Evolutionary conservation across 148 eudicot genomes (phyloP), one percentile per base, ranked within the genome.

Genomic region (Suaeda aralocaspica): DNA sequence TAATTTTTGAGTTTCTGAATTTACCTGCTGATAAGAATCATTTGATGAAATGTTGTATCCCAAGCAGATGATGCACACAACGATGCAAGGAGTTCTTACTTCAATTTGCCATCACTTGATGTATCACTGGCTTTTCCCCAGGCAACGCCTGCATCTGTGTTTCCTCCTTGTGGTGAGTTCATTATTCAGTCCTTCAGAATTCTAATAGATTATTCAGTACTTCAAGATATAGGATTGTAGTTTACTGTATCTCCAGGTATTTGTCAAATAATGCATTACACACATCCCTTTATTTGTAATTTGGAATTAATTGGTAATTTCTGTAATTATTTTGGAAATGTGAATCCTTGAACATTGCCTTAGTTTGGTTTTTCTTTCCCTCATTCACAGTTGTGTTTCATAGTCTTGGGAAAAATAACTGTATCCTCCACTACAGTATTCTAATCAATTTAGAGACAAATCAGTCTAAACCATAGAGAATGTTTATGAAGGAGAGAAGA

Each of bases 111-210:
- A 63, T 77, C 97, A 10, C 82, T 92, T 70, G 96, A 89, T 77
- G 73, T 92, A 28, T 87, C 92, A 16, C 41, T 68, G 58, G 95
- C 97, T 31, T 92, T 92, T 74, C 97, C 97, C 14, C 97, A 92
- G 78, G 97, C 97, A 51, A 92, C 92, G 61, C 91, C 97, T 58
- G 97, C 96, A 52, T 87, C 97, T 16, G 21, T 84, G 39, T 92
- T 92, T 70, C 97, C 97, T 61, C 90, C 90, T 58, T 87, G 83
- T 75, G 81, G 97, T 92, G 74, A 83, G 86, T 63, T 62, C 64
- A 15, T 56, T 67, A 22, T 42, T 42, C 61, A 7, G 12, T 51
- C 60, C 22, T 12, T 50, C 1, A 6, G 3, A 63, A 3, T 30
- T 39, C 21, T 59, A 55, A 22, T 55, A 1, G n/a, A 6, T n/a